Conservation (phyloP, 345 rosid species). For the Moricandia moricandioides region DNA sequence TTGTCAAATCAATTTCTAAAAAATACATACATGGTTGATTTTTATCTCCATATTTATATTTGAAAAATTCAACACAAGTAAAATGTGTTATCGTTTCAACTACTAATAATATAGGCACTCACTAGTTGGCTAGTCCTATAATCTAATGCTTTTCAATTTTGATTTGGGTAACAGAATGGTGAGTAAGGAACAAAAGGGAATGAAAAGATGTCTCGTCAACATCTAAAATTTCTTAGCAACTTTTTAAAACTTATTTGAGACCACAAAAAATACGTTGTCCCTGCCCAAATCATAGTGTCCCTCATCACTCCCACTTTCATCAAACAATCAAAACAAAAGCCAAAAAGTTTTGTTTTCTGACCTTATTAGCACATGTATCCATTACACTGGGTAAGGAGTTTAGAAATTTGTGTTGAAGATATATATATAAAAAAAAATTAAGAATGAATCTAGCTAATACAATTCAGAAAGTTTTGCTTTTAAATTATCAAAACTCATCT, state of each 20-base stretch:
- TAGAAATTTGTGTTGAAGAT: not conserved
- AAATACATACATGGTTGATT: no score
- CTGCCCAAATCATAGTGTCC: conserved; percentile 22
- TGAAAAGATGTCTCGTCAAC: conserved; percentile 33
- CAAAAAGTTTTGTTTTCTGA: conserved; percentile 4
- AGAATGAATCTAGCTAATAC: not conserved
- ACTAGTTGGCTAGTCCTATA: not conserved
- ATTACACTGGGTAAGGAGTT: not conserved
- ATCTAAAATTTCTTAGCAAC: conserved; percentile 3
- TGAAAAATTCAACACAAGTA: not conserved
- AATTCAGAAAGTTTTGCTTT: not conserved
- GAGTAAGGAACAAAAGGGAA: conserved; percentile 13
- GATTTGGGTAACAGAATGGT: not conserved
- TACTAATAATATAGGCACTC: not conserved
- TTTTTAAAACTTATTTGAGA: not conserved
- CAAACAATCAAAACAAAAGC: conserved; percentile 24
- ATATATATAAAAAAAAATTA: not conserved
- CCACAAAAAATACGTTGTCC: conserved; percentile 1
- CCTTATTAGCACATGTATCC: not conserved
- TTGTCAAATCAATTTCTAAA: no score
- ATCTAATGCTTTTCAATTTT: not conserved
- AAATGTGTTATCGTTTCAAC: not conserved
- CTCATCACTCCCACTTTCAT: conserved; percentile 20
- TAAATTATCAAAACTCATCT: not conserved
- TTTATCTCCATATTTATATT: no score